Percentiles rank a stretch among this genome's conserved stretches.
These are phyloP conservation scores for Sclerotinia spermophila DNA, from an alignment of 2,329 filamentous ascomycete genomes.

Conservation along the genomic window DNA sequence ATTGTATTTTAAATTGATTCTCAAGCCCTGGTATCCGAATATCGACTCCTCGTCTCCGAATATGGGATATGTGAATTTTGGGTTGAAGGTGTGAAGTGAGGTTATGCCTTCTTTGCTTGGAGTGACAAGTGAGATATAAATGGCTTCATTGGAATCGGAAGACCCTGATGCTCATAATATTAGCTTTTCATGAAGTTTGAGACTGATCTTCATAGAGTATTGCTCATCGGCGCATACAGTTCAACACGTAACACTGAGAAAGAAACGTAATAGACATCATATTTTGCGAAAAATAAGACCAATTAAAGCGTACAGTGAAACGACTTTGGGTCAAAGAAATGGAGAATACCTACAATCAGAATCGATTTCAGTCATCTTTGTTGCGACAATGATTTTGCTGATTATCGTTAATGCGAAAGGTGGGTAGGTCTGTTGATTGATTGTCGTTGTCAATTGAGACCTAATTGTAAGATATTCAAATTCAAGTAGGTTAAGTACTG, in stretches of 20 bases:
- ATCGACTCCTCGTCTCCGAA: slow-evolving; percentile 92
- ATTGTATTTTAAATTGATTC: slow-evolving; percentile 67
- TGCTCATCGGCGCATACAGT: slow-evolving; percentile 3
- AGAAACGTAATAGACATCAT: neutral
- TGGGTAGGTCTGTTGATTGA: neutral
- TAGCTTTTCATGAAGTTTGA: neutral
- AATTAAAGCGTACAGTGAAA: neutral
- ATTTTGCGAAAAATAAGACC: neutral
- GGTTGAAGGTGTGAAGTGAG: slow-evolving; percentile 68
- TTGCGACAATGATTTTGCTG: slow-evolving; percentile 13
- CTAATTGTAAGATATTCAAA: neutral
- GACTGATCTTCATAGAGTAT: neutral
- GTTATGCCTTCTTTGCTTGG: slow-evolving; percentile 49
- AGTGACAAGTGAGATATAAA: slow-evolving; percentile 57
- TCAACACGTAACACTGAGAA: neutral
- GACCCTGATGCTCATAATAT: slow-evolving; percentile 30
- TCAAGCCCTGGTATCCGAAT: slow-evolving; percentile 81
- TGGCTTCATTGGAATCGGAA: slow-evolving; percentile 46
- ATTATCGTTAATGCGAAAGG: neutral
- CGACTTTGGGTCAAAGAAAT: neutral
- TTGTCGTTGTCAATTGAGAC: neutral
- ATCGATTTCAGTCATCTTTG: slow-evolving; percentile 26
- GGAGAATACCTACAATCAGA: slow-evolving; percentile 28
- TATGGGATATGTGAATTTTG: slow-evolving; percentile 84
- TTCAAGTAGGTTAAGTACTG: neutral